Percentiles rank a stretch among this genome's conserved stretches.
phyloP scores from a whole-genome alignment of 352 stramenopile species.

The Aphanomyces euteiches region DNA sequence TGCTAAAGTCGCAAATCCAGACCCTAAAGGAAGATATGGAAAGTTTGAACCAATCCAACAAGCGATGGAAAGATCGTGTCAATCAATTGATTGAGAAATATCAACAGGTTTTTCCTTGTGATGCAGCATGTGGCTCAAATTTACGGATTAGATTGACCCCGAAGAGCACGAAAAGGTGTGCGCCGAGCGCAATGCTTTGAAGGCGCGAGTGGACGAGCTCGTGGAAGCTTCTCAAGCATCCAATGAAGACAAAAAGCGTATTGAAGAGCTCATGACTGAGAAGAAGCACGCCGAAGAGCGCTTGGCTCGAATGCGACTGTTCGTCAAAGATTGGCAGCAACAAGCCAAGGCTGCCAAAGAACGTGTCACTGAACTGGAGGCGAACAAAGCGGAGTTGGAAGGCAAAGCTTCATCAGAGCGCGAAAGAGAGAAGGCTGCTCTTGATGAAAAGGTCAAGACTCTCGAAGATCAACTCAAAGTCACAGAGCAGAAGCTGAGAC shows the following conservation, averaged over 20 bases:
- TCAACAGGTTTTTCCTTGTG: slow-evolving; percentile 39
- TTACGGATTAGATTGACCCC: slow-evolving; percentile 47
- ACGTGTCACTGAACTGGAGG: slow-evolving; percentile 19
- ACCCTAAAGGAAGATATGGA: slow-evolving; percentile 60
- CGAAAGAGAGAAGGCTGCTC: slow-evolving; percentile 46
- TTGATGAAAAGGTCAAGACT: slow-evolving; percentile 5
- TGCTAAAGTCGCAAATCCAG: slow-evolving; percentile 51
- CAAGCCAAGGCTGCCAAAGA: neutral
- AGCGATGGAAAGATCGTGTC: slow-evolving; percentile 74
- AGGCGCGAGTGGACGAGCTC: slow-evolving; percentile 45
- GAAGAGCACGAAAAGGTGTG: slow-evolving; percentile 67
- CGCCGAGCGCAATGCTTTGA: slow-evolving; percentile 51
- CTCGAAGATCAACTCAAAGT: slow-evolving; percentile 42
- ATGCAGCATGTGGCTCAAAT: slow-evolving; percentile 2
- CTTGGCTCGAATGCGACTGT: slow-evolving; percentile 68
- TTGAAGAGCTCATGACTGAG: slow-evolving; percentile 47
- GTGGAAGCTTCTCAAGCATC: slow-evolving; percentile 31
- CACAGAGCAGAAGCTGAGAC: slow-evolving; percentile 42
- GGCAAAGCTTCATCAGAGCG: slow-evolving; percentile 53
- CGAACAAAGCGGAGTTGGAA: slow-evolving; percentile 49
- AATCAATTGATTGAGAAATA: slow-evolving; percentile 81
- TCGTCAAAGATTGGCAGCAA: slow-evolving; percentile 77
- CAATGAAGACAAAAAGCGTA: slow-evolving; percentile 32
- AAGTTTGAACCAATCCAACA: slow-evolving; percentile 58
- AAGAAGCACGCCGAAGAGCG: slow-evolving; percentile 62